These are phyloP conservation scores for Elongisporangium prolatum DNA, from an alignment of 352 stramenopile species.

Conservation along the genomic window DNA sequence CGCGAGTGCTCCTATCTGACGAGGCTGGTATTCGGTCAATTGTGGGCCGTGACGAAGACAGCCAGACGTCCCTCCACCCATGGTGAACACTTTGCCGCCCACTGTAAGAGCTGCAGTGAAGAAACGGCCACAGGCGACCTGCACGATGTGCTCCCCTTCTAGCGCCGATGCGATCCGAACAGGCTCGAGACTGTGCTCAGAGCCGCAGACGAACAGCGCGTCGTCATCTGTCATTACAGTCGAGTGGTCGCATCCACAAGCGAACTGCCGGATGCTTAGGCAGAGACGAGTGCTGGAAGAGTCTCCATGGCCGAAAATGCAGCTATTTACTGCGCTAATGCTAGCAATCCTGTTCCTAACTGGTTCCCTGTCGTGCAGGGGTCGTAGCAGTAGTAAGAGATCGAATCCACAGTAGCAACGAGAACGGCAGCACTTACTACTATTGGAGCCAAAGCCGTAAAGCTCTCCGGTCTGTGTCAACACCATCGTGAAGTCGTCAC, in stretches of 20 bases:
- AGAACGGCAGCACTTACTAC: too few species aligned
- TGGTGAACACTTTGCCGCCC: not conserved
- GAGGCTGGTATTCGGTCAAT: not conserved
- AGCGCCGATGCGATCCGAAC: not conserved
- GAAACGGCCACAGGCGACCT: not conserved
- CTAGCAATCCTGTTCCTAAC: too few species aligned
- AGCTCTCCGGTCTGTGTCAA: too few species aligned
- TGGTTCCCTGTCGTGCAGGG: too few species aligned
- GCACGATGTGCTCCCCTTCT: not conserved
- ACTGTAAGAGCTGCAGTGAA: not conserved
- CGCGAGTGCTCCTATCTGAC: not conserved
- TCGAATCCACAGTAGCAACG: too few species aligned
- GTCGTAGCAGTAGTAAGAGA: too few species aligned
- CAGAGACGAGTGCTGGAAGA: not conserved
- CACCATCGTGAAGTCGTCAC: too few species aligned
- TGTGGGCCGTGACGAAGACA: not conserved
- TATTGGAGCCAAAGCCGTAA: too few species aligned
- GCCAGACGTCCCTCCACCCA: not conserved
- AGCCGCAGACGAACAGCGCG: not conserved
- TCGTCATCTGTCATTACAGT: not conserved
- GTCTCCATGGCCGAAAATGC: not conserved
- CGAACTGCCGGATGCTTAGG: not conserved
- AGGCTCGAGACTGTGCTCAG: not conserved
- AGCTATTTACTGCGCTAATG: too few species aligned
- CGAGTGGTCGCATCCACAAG: not conserved